These are phyloP conservation scores for Neurospora sp. DNA, from an alignment of 495 filamentous ascomycete species.

Conservation along the genomic window DNA sequence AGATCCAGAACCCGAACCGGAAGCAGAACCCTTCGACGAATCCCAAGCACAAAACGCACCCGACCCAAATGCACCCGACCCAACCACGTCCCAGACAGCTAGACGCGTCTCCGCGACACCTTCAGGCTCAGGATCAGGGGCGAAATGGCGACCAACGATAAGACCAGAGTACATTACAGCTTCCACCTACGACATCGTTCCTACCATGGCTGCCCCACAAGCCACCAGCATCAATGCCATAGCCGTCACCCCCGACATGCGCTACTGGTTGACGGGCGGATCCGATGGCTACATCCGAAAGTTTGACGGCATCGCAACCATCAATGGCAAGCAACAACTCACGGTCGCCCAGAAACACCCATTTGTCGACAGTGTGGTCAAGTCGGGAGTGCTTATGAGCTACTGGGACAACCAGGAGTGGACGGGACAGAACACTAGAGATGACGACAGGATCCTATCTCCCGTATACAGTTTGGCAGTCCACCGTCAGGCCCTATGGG, in stretches of 20 bases:
- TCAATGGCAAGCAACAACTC: conserved; percentile 85
- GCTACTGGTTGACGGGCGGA: conserved; percentile 90
- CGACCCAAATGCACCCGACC: conserved; percentile 43
- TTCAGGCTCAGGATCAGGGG: conserved; percentile 27
- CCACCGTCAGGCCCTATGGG: conserved; percentile 81
- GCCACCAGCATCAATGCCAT: conserved; percentile 92
- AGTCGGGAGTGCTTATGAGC: conserved; percentile 82
- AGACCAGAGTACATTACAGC: conserved; percentile 76
- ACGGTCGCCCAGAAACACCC: conserved; percentile 95
- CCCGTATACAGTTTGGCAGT: conserved; percentile 91
- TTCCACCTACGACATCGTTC: conserved; percentile 87
- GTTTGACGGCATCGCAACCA: conserved; percentile 90
- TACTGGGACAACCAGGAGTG: conserved; percentile 88
- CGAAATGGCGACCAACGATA: conserved; percentile 49
- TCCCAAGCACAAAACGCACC: conserved; percentile 39
- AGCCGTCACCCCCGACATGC: conserved; percentile 84
- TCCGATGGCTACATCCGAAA: conserved; percentile 91
- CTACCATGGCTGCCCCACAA: conserved; percentile 92
- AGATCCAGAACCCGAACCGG: conserved; percentile 12
- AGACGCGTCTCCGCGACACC: conserved; percentile 40
- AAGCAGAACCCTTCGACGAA: conserved; percentile 14
- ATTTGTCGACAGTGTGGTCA: conserved; percentile 94
- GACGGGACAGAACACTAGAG: conserved; percentile 26
- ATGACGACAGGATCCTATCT: conserved; percentile 51
- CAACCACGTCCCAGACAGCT: conserved; percentile 3